Base-by-base conservation (phyloP, 805 yeast genomes). In the Cyberlindnera nakhonratchasimensis region DNA sequence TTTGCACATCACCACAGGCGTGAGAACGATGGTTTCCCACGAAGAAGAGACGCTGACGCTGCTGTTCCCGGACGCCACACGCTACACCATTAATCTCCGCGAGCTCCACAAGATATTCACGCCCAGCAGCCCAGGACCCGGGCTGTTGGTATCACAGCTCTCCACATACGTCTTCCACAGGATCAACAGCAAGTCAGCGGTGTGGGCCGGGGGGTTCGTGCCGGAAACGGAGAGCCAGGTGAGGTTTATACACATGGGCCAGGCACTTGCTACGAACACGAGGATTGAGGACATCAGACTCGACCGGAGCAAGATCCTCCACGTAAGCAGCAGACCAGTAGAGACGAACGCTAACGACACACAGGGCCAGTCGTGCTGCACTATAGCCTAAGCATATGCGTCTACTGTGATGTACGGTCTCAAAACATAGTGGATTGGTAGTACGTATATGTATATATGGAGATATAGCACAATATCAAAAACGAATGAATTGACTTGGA, bases 161-260 rank as follows among this genome's bases (percentile, higher is more conserved):
- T 18, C 18, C 6, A 9, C 20, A 11, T 39, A 29, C 33, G 26
- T 39, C 6, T 14, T 39, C 26, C 20, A 16, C 11, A 28, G 13
- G 20, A 6, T 17, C 39, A 22, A 30, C 30, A 35, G 12, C 18
- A 18, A 14, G 18, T 20, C n/a, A 9, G 9, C 5, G 14, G 8
- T 8, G n/a, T 23, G 35, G 35, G 4, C 19, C 8, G 24, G 24
- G 3, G 25, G 35, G 11, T 6, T 22, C 6, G 13, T 20, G 5
- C 40, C 42, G 6, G 6, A 20, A n/a, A 23, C 11, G 4, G 18
- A 4, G 7, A 10, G 14, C 8, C 54, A 52, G 32, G 13, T 54
- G 39, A 40, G 67, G 13, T 42, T 63, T n/a, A 62, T 63, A 17
- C 59, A 60, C 36, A 39, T 62, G 38, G 67, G 67, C 18, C 50